These are phyloP conservation scores for Lasiosphaeriaceae sp. DNA, from an alignment of 495 filamentous ascomycete species.

Conservation along the genomic window DNA sequence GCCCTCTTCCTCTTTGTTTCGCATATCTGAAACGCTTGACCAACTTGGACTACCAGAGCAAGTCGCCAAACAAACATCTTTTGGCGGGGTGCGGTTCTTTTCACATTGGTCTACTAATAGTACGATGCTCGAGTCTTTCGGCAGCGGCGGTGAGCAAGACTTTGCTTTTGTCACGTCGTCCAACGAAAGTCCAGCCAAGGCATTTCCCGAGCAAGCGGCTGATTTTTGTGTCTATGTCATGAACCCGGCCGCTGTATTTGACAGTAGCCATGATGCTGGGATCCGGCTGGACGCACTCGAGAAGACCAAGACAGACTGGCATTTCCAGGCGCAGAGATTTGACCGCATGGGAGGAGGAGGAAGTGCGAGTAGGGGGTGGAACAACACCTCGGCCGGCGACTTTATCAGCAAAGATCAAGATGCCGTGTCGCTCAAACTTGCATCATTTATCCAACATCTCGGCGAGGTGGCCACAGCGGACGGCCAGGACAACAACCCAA, in stretches of 20 bases:
- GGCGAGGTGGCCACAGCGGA: too few relatives aligned
- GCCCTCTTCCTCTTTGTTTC: background rate
- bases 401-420: background rate
- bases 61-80: background rate
- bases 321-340: background rate
- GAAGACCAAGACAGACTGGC: background rate
- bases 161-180: background rate
- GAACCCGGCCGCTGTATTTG: background rate
- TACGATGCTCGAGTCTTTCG: background rate
- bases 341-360: background rate
- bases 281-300: background rate
- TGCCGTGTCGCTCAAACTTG: too few relatives aligned
- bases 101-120: background rate
- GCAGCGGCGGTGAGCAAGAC: background rate
- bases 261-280: too few relatives aligned
- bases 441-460: too few relatives aligned
- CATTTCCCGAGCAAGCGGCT: background rate
- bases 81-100: background rate
- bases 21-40: conserved; percentile 1
- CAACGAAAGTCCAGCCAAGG: background rate
- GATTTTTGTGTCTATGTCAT: background rate
- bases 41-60: background rate
- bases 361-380: background rate
- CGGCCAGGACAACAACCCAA: too few relatives aligned
- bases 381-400: background rate